These are phyloP conservation scores for Aurifilum marmelostoma DNA, from an alignment of 2,329 filamentous ascomycete species.

Conservation along the genomic window DNA sequence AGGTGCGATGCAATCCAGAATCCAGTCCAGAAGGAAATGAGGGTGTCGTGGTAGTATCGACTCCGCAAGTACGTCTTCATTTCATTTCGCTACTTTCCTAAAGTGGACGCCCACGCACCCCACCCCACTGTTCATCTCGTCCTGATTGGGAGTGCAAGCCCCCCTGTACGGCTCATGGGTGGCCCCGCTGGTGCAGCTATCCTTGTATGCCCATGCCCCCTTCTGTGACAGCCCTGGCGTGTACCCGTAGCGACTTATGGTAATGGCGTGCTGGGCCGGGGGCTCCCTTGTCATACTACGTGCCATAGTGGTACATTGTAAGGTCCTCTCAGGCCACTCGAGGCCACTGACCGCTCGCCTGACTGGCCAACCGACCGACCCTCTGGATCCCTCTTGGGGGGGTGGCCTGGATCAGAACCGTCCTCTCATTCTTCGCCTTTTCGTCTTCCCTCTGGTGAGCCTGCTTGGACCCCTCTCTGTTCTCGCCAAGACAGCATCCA, in stretches of 20 bases:
- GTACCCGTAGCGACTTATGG: not conserved
- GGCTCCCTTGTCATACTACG: not conserved
- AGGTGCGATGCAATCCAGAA: not conserved
- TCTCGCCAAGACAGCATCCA: not conserved
- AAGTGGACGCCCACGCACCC: conserved; percentile 17
- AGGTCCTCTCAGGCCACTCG: not conserved
- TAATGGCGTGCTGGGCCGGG: conserved; percentile 1
- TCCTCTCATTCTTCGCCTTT: not conserved
- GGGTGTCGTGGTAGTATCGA: conserved; percentile 12
- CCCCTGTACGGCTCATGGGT: conserved; percentile 2
- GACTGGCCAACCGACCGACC: not conserved
- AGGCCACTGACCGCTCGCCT: not conserved
- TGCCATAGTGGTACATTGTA: not conserved
- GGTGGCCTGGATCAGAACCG: not conserved
- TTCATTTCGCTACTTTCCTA: conserved; percentile 16
- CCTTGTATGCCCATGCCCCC: not conserved
- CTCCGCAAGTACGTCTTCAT: conserved; percentile 6
- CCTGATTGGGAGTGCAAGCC: not conserved
- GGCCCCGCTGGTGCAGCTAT: not conserved
- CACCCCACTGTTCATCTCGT: not conserved
- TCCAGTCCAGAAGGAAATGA: conserved; percentile 12
- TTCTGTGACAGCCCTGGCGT: not conserved
- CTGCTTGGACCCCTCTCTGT: not conserved
- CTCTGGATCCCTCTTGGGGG: not conserved
- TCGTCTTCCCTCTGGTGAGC: not conserved